Evolutionary conservation across 805 yeast species (phyloP).

Genomic region (Metschnikowia cubensis): DNA sequence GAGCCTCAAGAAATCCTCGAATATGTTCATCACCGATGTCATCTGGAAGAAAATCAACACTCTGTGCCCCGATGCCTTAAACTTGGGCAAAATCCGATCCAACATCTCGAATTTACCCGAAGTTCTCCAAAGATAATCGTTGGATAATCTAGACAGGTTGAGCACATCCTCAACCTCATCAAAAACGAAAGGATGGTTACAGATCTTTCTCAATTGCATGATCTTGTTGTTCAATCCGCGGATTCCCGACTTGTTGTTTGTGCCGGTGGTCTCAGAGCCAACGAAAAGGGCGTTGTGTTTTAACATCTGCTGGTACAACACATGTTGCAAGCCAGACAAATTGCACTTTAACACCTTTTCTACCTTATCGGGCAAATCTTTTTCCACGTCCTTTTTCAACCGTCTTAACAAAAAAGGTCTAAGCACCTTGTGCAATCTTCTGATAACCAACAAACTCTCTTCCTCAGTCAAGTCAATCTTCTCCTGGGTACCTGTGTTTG

Average conservation of each 20-base stretch:
- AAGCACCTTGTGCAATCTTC: conserved; percentile 82
- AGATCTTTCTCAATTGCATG: conserved; percentile 81
- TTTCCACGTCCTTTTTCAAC: conserved; percentile 82
- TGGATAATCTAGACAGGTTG: conserved; percentile 58
- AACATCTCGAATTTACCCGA: conserved; percentile 79
- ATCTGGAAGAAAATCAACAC: conserved; percentile 81
- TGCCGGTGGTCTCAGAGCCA: conserved; percentile 56
- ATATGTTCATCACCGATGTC: conserved; percentile 87
- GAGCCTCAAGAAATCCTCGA: conserved; percentile 77
- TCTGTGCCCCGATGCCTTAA: conserved; percentile 69
- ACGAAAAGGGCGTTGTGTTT: conserved; percentile 66
- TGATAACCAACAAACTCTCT: conserved; percentile 74
- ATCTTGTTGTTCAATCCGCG: conserved; percentile 78
- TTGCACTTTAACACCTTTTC: conserved; percentile 81
- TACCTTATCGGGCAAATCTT: conserved; percentile 79
- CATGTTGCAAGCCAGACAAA: conserved; percentile 65
- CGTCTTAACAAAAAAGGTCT: conserved; percentile 82
- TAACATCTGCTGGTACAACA: conserved; percentile 73
- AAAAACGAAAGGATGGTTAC: conserved; percentile 85
- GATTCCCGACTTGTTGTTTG: conserved; percentile 52
- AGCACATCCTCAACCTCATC: conserved; percentile 74
- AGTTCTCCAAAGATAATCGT: conserved; percentile 68
- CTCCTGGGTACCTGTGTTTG: conserved; percentile 79
- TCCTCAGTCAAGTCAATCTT: conserved; percentile 79
- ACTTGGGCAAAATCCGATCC: conserved; percentile 72